Conservation (phyloP, 2,329 filamentous ascomycete species). For the Calonectria leucothoes region DNA sequence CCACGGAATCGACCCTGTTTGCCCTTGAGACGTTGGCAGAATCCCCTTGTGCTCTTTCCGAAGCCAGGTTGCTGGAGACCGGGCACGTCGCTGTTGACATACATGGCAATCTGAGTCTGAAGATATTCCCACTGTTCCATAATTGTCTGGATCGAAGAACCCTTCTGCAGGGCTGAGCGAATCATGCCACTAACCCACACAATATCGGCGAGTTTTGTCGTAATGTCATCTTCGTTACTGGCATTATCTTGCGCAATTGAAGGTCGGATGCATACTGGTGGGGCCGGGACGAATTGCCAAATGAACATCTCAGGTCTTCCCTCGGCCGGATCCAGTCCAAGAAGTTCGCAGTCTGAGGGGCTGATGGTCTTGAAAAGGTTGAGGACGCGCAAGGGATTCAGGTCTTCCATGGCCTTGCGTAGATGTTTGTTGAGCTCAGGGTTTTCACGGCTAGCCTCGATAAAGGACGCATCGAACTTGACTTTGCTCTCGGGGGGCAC, state of each 20-base stretch:
- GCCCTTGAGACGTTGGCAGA: slow-evolving; percentile 95
- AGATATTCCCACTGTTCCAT: slow-evolving; percentile 99
- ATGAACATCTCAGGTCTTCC: slow-evolving; percentile 96
- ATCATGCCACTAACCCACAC: slow-evolving; percentile 92
- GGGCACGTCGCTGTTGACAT: slow-evolving; percentile 96
- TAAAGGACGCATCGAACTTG: slow-evolving; percentile 87
- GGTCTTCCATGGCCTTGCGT: slow-evolving; percentile 91
- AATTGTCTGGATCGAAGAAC: slow-evolving; percentile 86
- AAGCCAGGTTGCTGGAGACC: slow-evolving; percentile 90
- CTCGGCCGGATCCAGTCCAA: slow-evolving; percentile 88
- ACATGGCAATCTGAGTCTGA: slow-evolving; percentile 95
- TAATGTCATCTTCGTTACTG: slow-evolving; percentile 96
- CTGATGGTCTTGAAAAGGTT: slow-evolving; percentile 93
- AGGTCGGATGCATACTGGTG: slow-evolving; percentile 92
- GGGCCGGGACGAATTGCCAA: slow-evolving; percentile 95
- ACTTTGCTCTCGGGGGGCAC: slow-evolving; percentile 83
- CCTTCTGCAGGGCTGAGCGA: slow-evolving; percentile 82
- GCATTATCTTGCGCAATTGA: slow-evolving; percentile 94
- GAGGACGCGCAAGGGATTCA: slow-evolving; percentile 88
- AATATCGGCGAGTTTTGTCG: slow-evolving; percentile 96
- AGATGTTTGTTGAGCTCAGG: slow-evolving; percentile 90
- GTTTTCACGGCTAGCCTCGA: slow-evolving; percentile 80
- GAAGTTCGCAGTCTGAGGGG: slow-evolving; percentile 86
- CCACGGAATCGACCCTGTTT: slow-evolving; percentile 98
- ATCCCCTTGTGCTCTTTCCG: slow-evolving; percentile 90